Evolutionary conservation across 2,329 filamentous ascomycete genomes (phyloP).

Genomic region (Penicillium sp.): DNA sequence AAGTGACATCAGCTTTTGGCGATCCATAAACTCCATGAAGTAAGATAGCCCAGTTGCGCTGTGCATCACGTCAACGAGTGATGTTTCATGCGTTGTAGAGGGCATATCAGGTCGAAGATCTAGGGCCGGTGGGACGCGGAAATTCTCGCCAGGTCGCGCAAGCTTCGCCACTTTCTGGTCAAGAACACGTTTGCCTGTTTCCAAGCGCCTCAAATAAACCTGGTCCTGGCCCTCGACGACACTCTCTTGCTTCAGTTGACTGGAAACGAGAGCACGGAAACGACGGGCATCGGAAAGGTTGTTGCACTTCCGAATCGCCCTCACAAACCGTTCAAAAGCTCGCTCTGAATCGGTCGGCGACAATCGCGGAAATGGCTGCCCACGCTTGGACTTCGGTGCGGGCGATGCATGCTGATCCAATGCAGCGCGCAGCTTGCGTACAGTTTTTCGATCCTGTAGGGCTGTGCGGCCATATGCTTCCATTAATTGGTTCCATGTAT

Average conservation of each 20-base stretch:
- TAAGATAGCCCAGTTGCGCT: constrained; percentile 90
- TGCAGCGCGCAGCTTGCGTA: constrained; percentile 84
- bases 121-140: constrained; percentile 31
- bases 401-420: constrained; percentile 90
- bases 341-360: constrained; percentile 79
- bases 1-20: constrained; percentile 77
- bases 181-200: constrained; percentile 84
- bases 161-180: constrained; percentile 87
- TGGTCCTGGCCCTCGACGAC: constrained; percentile 76
- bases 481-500: constrained; percentile 96
- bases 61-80: constrained; percentile 80
- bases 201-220: constrained; percentile 81
- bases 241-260: constrained; percentile 83
- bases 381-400: constrained; percentile 63
- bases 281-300: constrained; percentile 90
- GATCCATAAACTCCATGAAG: constrained; percentile 99
- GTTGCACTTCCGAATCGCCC: constrained; percentile 81
- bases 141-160: constrained; percentile 61
- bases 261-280: constrained; percentile 87
- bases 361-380: constrained; percentile 75
- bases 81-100: constrained; percentile 71
- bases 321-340: constrained; percentile 90
- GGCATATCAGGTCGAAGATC: constrained; percentile 39
- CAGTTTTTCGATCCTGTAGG: constrained; percentile 92
- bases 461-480: constrained; percentile 83